These are phyloP conservation scores for Schizothecium vesticola DNA, from an alignment of 495 filamentous ascomycete genomes.

Conservation along the genomic window DNA sequence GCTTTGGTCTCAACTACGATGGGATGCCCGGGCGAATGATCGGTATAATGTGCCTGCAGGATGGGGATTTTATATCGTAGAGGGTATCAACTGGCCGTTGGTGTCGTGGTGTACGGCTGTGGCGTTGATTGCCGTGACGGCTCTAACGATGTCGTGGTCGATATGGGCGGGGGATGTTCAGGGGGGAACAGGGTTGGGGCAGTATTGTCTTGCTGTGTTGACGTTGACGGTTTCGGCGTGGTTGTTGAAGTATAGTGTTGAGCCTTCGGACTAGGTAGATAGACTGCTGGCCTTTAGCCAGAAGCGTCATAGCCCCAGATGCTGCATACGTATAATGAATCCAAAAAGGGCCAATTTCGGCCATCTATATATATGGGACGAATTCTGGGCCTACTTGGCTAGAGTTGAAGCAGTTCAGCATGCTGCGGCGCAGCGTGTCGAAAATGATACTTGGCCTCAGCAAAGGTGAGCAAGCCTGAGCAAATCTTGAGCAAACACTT, in stretches of 20 bases:
- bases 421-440: no score
- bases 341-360: no score
- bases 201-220: slow-evolving; percentile 10
- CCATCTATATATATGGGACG: no score
- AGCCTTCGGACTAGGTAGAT: no score
- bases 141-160: slow-evolving; percentile 9
- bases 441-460: no score
- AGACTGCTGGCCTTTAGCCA: no score
- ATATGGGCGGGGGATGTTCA: slow-evolving; percentile 1
- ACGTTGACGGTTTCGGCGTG: neutral
- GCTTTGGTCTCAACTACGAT: slow-evolving; percentile 3
- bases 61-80: slow-evolving; percentile 7
- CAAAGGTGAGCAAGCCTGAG: no score
- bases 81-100: slow-evolving; percentile 7
- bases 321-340: no score
- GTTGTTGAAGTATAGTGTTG: neutral
- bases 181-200: slow-evolving; percentile 10
- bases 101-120: slow-evolving; percentile 1
- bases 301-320: no score
- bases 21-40: neutral
- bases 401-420: no score
- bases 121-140: slow-evolving; percentile 7
- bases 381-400: no score
- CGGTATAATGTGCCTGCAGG: neutral
- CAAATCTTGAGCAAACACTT: no score